Percentiles rank a stretch among this genome's conserved stretches.
Evolutionary conservation across 2,329 filamentous ascomycete species (phyloP).

Genomic region (Ceratocystis diversiconidia): DNA sequence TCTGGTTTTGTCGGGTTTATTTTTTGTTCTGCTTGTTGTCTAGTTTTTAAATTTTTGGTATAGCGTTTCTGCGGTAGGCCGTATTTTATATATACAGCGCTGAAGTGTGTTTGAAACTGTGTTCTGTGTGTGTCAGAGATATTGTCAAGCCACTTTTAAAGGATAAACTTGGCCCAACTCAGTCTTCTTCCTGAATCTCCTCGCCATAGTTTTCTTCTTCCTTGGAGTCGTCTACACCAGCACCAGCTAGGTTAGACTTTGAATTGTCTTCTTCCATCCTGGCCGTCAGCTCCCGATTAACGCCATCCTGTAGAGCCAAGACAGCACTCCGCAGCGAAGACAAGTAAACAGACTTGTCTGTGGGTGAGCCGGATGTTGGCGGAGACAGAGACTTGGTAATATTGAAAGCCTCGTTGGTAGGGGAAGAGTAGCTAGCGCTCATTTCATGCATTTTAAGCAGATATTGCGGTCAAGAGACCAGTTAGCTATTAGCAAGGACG

Average conservation of each 20-base stretch:
- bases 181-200: conserved; percentile 56
- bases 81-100: neutral
- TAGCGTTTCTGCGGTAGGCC: conserved; percentile 2
- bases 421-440: conserved; percentile 35
- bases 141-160: neutral
- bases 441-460: conserved; percentile 1
- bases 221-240: conserved; percentile 36
- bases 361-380: conserved; percentile 26
- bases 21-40: conserved; percentile 4
- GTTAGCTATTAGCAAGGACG: conserved; percentile 25
- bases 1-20: neutral
- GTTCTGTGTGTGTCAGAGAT: neutral
- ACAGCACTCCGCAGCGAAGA: conserved; percentile 42
- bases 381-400: conserved; percentile 27
- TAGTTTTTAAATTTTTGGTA: neutral
- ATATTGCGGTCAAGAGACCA: neutral
- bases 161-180: neutral
- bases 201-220: conserved; percentile 77
- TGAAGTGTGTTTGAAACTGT: neutral
- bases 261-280: conserved; percentile 60
- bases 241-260: conserved; percentile 23
- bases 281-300: conserved; percentile 57
- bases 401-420: conserved; percentile 34
- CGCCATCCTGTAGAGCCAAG: conserved; percentile 43
- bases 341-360: conserved; percentile 47